Evolutionary conservation across 495 filamentous ascomycete genomes (phyloP).

Genomic region (Neurospora sublineolata): DNA sequence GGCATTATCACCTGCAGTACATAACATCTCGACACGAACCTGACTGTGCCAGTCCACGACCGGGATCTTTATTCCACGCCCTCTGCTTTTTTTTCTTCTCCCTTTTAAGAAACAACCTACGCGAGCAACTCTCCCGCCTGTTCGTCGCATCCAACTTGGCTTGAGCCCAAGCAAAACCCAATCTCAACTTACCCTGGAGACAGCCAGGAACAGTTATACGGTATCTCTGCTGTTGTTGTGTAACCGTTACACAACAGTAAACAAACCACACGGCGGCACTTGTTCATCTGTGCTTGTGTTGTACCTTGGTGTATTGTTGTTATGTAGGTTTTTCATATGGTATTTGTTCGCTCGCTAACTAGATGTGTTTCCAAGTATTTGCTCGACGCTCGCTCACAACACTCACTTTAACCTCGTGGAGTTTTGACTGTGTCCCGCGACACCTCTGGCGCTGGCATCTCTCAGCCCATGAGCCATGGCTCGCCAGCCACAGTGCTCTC

Average conservation of each 20-base stretch:
- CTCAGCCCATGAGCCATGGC: neutral
- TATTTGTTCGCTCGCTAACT: conserved; percentile 13
- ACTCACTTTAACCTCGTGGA: conserved; percentile 54
- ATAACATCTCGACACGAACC: neutral
- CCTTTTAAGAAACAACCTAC: neutral
- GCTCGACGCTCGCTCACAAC: conserved; percentile 47
- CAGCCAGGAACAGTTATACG: neutral
- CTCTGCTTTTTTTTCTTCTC: neutral
- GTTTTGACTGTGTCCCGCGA: conserved; percentile 7
- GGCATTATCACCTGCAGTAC: neutral
- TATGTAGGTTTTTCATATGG: neutral
- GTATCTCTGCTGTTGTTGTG: too few species aligned
- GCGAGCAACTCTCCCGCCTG: neutral
- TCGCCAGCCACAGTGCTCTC: conserved; percentile 14
- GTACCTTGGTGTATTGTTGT: neutral
- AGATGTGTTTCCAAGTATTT: conserved; percentile 27
- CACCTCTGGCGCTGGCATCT: neutral
- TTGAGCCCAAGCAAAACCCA: neutral
- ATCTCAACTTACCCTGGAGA: neutral
- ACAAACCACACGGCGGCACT: neutral
- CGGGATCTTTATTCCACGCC: neutral
- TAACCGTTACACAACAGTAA: too few species aligned
- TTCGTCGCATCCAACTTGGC: neutral
- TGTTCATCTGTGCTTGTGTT: neutral
- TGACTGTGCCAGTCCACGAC: neutral